These are phyloP conservation scores for Candida sanyiensis DNA, from an alignment of 805 yeast genomes.

Conservation along the genomic window DNA sequence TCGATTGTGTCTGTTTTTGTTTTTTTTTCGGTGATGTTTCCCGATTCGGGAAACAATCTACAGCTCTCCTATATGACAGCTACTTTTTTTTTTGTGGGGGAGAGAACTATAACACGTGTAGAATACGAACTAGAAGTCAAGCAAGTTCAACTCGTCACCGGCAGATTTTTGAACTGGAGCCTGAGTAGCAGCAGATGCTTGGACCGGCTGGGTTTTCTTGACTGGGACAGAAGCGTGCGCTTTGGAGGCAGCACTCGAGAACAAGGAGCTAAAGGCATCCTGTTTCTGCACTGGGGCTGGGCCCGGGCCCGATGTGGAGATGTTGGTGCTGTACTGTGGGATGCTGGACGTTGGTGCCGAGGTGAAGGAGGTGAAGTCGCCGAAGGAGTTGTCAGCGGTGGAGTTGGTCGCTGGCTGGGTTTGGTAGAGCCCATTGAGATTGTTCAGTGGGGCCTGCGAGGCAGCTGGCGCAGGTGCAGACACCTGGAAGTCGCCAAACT, in stretches of 20 bases:
- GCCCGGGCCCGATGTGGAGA: constrained; percentile 32
- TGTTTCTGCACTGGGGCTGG: constrained; percentile 35
- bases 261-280: constrained; percentile 71
- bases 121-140: constrained; percentile 9
- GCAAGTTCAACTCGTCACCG: constrained; percentile 14
- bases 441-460: constrained; percentile 18
- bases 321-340: constrained; percentile 10
- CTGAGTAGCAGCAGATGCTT: neutral
- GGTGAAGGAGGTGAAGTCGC: constrained; percentile 23
- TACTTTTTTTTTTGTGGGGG: too few relatives aligned
- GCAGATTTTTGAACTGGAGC: constrained; percentile 3
- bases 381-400: constrained; percentile 19
- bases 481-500: constrained; percentile 74
- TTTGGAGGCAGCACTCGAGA: constrained; percentile 54
- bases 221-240: constrained; percentile 18
- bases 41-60: neutral
- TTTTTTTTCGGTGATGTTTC: neutral
- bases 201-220: constrained; percentile 8
- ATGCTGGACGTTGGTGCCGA: constrained; percentile 12
- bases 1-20: neutral
- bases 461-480: constrained; percentile 36
- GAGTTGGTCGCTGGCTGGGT: constrained; percentile 23
- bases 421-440: constrained; percentile 30
- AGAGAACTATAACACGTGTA: too few relatives aligned
- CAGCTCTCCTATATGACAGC: neutral